Percentiles rank a stretch among this genome's conserved stretches.
Evolutionary conservation across 768 basidiomycete genomes (phyloP).

Genomic region (Pisolithus marmoratus): DNA sequence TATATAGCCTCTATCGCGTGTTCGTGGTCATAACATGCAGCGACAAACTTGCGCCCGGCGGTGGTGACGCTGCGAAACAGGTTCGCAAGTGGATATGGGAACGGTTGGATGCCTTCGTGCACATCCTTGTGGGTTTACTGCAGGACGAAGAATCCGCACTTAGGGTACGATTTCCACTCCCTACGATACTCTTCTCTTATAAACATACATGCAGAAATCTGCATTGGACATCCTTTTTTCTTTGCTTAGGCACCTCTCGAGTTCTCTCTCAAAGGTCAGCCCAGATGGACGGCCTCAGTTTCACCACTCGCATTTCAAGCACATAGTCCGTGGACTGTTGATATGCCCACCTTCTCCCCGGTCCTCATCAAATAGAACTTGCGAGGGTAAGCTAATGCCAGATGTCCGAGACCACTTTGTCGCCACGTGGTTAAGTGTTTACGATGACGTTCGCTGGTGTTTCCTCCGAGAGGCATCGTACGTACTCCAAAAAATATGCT

Average conservation of each 20-base stretch:
- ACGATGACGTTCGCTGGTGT: slow-evolving; percentile 87
- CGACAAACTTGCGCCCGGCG: slow-evolving; percentile 47
- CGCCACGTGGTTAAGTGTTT: slow-evolving; percentile 66
- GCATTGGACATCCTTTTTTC: slow-evolving; percentile 73
- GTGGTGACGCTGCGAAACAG: slow-evolving; percentile 47
- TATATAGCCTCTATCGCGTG: slow-evolving; percentile 78
- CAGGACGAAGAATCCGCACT: slow-evolving; percentile 73
- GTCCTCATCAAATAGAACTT: slow-evolving; percentile 10
- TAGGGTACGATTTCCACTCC: slow-evolving; percentile 46
- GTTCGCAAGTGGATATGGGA: slow-evolving; percentile 82
- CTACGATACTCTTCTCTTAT: background rate
- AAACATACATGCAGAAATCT: slow-evolving; percentile 44
- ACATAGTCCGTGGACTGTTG: slow-evolving; percentile 54
- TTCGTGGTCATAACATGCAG: slow-evolving; percentile 60
- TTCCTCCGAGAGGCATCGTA: slow-evolving; percentile 78
- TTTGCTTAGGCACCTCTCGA: slow-evolving; percentile 72
- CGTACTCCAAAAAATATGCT: slow-evolving; percentile 12
- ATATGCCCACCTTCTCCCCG: slow-evolving; percentile 51
- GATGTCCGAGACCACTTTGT: slow-evolving; percentile 63
- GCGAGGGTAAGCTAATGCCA: slow-evolving; percentile 39
- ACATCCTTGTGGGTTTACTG: slow-evolving; percentile 62
- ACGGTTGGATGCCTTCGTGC: slow-evolving; percentile 62
- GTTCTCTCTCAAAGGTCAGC: slow-evolving; percentile 43
- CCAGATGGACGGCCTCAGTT: slow-evolving; percentile 53
- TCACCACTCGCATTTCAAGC: slow-evolving; percentile 62